phyloP scores from a whole-genome alignment of 768 basidiomycete species.

The Podaxis pistillaris region DNA sequence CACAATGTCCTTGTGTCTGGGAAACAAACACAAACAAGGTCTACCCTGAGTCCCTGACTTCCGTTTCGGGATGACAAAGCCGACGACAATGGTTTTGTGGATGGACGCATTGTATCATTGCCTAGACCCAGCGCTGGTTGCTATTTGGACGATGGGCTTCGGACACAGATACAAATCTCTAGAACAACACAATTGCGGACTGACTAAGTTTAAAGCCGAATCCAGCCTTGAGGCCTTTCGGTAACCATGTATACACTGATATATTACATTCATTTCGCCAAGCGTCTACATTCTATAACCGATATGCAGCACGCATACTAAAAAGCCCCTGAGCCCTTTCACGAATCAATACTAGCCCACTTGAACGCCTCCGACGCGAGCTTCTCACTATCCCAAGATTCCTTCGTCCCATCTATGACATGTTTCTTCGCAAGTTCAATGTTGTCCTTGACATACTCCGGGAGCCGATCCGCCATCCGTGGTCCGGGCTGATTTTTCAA shows the following conservation, averaged over 20 bases:
- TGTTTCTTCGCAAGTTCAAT: slow-evolving; percentile 16
- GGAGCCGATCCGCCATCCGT: slow-evolving; percentile 4
- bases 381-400: slow-evolving; percentile 15
- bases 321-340: not conserved
- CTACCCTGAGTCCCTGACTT: not conserved
- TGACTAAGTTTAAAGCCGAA: not conserved
- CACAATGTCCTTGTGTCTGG: slow-evolving; percentile 1
- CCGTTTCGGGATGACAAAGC: slow-evolving; percentile 11
- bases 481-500: slow-evolving; percentile 7
- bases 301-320: not conserved
- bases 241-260: not conserved
- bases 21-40: slow-evolving; percentile 2
- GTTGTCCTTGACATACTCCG: slow-evolving; percentile 16
- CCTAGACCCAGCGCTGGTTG: not conserved
- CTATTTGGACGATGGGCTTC: not conserved
- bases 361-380: slow-evolving; percentile 10
- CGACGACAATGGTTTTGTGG: not conserved
- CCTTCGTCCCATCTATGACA: slow-evolving; percentile 3
- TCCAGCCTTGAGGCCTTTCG: not conserved
- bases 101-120: not conserved
- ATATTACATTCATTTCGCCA: not conserved
- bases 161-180: not conserved
- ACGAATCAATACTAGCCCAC: slow-evolving; percentile 9
- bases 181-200: not conserved
- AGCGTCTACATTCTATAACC: not conserved